Evolutionary conservation across 345 rosid genomes (phyloP), one percentile per base, ranked within the genome.

Genomic region (Ceriops decandra): DNA sequence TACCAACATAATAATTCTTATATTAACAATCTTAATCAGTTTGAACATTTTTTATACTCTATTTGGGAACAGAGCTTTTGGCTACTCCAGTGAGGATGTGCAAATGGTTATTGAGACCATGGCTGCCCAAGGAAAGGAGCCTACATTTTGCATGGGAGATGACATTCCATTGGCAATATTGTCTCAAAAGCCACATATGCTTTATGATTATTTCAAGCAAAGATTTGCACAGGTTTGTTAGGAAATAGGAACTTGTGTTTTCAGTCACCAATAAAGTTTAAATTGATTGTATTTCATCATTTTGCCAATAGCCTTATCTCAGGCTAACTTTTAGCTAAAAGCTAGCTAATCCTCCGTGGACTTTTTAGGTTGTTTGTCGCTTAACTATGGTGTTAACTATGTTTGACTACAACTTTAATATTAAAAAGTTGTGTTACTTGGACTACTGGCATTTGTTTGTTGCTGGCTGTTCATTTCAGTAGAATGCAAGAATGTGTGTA

Each of bases 41-140:
- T 65, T 62, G 72, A 19, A 57, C 52, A 62, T n/a, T 60, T 60
- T 60, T 57, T 71, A 2, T 69, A 19, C 60, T 74, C 54, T 81
- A 68, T 59, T 59, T 76, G 74, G 71, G n/a, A 67, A 60, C 82
- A 95, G 99, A 84, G 95, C 97, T 60, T 95, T 83, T 73, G 99
- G 99, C 71, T 95, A 91, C 77, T 95, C 99, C 60, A 95, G 99
- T 67, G 99, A 95, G 79, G 99, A 95, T 81, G 99, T 95, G 27
- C 99, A 95, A 79, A 95, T 95, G 99, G 86, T 95, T 75, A 95
- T 95, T 83, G 97, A 95, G 81, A 72, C 83, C 35, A 95, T 95
- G 99, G 97, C 99, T 73, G 70, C 96, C 5, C 96, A 95, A 81
- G 99, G 96, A 62, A 93, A 93, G 81, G 98, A 93, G 74, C 97